Evolutionary conservation across 257 asterid species (phyloP), one percentile per base, ranked within the genome.

Genomic region (Oldenlandia corymbosa): DNA sequence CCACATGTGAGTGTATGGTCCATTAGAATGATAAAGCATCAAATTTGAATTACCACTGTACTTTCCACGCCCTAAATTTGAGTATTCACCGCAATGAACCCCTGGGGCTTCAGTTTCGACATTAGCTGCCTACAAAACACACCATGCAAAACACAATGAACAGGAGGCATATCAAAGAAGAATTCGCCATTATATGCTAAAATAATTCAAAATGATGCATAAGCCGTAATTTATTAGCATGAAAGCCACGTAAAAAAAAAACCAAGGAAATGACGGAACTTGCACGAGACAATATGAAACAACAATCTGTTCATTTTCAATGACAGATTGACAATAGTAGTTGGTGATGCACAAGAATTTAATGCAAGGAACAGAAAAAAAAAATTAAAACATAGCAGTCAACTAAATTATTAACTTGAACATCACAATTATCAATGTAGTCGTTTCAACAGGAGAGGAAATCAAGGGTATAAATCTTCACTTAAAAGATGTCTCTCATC

Each of bases 61-160:
- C 73, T 91, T 91, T 60, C 76, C 85, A 51, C 73, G 79, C 63
- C 79, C 85, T 47, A 84, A 66, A 78, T 73, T 83, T 70, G 81
- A 68, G 75, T 75, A 91, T 63, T 80, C 92, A 37, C 90, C 85
- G 31, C 78, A 90, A 71, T 81, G 86, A 71, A 83, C 69, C 55
- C 96, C 92, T 42, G 93, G 80, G 61, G 81, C 68, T 70, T 83
- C 96, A 78, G 79, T 84, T 82, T 85, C 95, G 58, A 79, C 73
- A 74, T 84, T 80, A 42, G 91, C 84, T 28, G 94, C 92, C 98
- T 91, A 83, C 64, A 72, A 61, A 72, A 66, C 28, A 52, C 26
- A 12, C 27, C 21, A 47, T 32, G 21, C 10, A n/a, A 18, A 37
- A 68, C n/a, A n/a, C n/a, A n/a, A n/a, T n/a, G n/a, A n/a, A n/a